Base-by-base conservation (phyloP, 2,329 filamentous ascomycete genomes). In the Cladosporium sp. region DNA sequence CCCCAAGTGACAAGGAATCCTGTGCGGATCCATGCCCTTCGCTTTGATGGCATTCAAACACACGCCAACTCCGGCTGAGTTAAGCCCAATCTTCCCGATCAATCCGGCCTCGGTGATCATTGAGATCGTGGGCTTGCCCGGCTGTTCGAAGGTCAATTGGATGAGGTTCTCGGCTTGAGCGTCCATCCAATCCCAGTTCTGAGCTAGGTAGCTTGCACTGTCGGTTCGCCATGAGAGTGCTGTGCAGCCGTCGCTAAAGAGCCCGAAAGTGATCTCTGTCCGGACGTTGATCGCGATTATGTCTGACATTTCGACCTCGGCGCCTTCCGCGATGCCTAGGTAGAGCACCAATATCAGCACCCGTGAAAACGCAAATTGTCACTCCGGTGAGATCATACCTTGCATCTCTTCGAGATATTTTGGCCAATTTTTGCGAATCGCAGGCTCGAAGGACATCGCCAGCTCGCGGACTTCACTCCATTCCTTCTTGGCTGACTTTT, bases 21-120 rank as follows among this genome's bases (percentile, higher is more conserved):
- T 82, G 0, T 75, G 74, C 2, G 75, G 70, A 70, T 87, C 80
- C 58, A 88, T 82, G 0, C 86, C 86, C 2, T 81, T 80, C 3
- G 85, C 85, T 47, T 82, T 81, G 67, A 90, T 87, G 0, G 87
- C 88, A 67, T 90, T 90, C 10, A 90, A 78, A 52, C 84, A 85
- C 0, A 84, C 83, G 0, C 86, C 87, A 0, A 90, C 85, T 0
- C 87, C 86, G 0, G 74, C 72, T 18, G 77, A 78, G 71, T 90
- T 90, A 69, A 90, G 79, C 0, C 88, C 88, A 26, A 90, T 89
- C 74, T 90, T 90, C 15, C 87, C 87, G 38, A 90, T 83, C 26
- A 88, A 82, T 15, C 87, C 86, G 0, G 83, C 85, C 71, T 88
- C 87, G 0, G 86, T 88, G 26, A 88, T 78, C 78, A 86, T 86